phyloP scores from a whole-genome alignment of 2,329 filamentous ascomycete species.

The Chaetomium sp. region DNA sequence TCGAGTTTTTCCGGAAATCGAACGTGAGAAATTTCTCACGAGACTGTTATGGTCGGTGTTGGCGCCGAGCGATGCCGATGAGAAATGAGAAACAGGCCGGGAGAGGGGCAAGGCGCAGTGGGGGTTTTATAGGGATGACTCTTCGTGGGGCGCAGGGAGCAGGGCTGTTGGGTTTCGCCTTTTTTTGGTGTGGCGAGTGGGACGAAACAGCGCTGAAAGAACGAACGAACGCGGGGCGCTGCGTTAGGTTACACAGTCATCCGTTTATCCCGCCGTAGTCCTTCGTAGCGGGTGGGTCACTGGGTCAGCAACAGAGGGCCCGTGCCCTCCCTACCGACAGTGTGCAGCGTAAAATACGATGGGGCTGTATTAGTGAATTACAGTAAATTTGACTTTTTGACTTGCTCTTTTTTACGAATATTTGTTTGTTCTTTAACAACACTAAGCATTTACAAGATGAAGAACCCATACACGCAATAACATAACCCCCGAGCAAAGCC shows the following conservation, averaged over 20 bases:
- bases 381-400: too few relatives aligned
- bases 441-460: too few relatives aligned
- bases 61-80: slow-evolving; percentile 9
- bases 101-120: slow-evolving; percentile 9
- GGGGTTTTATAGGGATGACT: slow-evolving; percentile 11
- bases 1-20: not conserved
- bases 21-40: not conserved
- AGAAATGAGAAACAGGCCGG: slow-evolving; percentile 7
- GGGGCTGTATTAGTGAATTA: too few relatives aligned
- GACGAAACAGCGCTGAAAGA: slow-evolving; percentile 3
- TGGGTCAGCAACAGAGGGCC: too few relatives aligned
- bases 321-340: too few relatives aligned
- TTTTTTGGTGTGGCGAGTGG: not conserved
- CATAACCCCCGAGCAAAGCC: too few relatives aligned
- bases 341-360: too few relatives aligned
- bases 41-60: not conserved
- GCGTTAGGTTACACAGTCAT: not conserved
- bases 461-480: too few relatives aligned
- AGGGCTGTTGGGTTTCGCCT: slow-evolving; percentile 12
- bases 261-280: too few relatives aligned
- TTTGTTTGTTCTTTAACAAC: too few relatives aligned
- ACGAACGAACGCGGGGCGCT: not conserved
- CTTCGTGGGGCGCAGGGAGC: slow-evolving; percentile 11
- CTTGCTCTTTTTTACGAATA: too few relatives aligned
- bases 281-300: too few relatives aligned